These are phyloP conservation scores for Quillaja saponaria DNA, from an alignment of 306 rosid genomes.

Conservation along the genomic window DNA sequence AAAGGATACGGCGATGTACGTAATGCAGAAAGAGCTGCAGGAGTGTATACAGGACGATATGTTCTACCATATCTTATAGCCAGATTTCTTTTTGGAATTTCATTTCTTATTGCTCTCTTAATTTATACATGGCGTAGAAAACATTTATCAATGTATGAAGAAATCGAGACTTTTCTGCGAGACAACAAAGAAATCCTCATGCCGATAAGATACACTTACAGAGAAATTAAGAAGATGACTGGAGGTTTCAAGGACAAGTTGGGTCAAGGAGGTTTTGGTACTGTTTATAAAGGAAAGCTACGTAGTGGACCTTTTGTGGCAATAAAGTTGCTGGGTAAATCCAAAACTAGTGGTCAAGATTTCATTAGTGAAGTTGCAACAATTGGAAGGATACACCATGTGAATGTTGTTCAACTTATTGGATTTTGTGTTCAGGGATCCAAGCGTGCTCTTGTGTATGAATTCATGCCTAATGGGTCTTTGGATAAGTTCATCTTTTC, in stretches of 20 bases:
- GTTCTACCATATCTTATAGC: too few relatives aligned
- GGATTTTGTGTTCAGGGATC: conserved; percentile 33
- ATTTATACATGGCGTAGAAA: background rate
- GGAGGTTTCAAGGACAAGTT: conserved; percentile 6
- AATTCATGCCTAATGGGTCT: conserved; percentile 34
- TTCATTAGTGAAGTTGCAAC: conserved; percentile 32
- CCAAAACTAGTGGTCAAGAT: conserved; percentile 24
- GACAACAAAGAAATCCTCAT: background rate
- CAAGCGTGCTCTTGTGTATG: conserved; percentile 28
- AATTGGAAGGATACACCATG: conserved; percentile 33
- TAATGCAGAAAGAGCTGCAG: too few relatives aligned
- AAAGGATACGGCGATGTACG: too few relatives aligned
- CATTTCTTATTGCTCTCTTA: background rate
- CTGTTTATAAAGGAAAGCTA: conserved; percentile 24
- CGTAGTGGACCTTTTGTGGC: conserved; percentile 28
- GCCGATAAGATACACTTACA: conserved; percentile 26
- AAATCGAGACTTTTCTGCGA: background rate
- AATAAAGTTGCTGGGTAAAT: conserved; percentile 24
- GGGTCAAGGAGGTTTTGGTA: conserved; percentile 30
- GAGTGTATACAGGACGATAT: too few relatives aligned
- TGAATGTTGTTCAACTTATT: conserved; percentile 23
- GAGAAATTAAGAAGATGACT: conserved; percentile 23
- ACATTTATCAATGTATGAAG: background rate
- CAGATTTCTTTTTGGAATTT: background rate
- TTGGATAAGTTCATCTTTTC: conserved; percentile 16